phyloP scores from a whole-genome alignment of 1,284 basidiomycete genomes.

The Trichosporon sp. region DNA sequence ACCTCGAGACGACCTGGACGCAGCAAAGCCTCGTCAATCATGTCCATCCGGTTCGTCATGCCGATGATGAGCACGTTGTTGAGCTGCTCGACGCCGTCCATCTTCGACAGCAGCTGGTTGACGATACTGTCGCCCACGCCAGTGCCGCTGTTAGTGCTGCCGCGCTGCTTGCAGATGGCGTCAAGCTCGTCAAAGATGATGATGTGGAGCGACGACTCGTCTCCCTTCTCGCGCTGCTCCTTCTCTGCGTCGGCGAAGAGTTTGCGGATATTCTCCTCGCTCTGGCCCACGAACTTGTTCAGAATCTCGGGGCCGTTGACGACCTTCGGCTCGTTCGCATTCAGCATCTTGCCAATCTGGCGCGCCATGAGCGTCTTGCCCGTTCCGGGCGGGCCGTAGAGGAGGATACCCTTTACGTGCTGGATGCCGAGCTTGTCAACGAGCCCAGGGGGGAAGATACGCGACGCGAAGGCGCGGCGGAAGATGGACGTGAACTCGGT shows the following conservation, averaged over 20 bases:
- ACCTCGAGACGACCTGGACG: slow-evolving; percentile 98
- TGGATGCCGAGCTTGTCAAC: slow-evolving; percentile 98
- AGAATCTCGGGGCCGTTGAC: slow-evolving; percentile 94
- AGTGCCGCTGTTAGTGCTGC: slow-evolving; percentile 76
- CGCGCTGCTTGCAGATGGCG: slow-evolving; percentile 98
- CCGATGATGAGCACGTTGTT: slow-evolving; percentile 99
- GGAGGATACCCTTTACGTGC: slow-evolving; percentile 95
- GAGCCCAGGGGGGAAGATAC: slow-evolving; percentile 92
- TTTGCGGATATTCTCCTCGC: slow-evolving; percentile 98
- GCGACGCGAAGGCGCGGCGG: slow-evolving; percentile 94
- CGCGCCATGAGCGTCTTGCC: slow-evolving; percentile 98
- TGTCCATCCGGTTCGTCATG: slow-evolving; percentile 98
- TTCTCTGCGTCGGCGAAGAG: slow-evolving; percentile 96
- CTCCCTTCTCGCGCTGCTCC: slow-evolving; percentile 99
- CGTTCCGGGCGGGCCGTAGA: slow-evolving; percentile 95
- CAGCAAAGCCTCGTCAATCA: slow-evolving; percentile 97
- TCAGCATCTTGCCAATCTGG: slow-evolving; percentile 99
- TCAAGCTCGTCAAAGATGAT: slow-evolving; percentile 98
- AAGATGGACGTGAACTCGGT: slow-evolving; percentile 94
- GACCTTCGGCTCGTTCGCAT: slow-evolving; percentile 95
- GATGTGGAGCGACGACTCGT: slow-evolving; percentile 96
- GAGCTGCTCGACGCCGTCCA: slow-evolving; percentile 98
- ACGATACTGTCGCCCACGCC: slow-evolving; percentile 98
- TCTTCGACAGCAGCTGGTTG: slow-evolving; percentile 98
- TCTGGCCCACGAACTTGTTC: slow-evolving; percentile 95